Percentiles rank a stretch among this genome's conserved stretches.
phyloP scores from a whole-genome alignment of 768 basidiomycete species.

The Xerocomus potaroensis region DNA sequence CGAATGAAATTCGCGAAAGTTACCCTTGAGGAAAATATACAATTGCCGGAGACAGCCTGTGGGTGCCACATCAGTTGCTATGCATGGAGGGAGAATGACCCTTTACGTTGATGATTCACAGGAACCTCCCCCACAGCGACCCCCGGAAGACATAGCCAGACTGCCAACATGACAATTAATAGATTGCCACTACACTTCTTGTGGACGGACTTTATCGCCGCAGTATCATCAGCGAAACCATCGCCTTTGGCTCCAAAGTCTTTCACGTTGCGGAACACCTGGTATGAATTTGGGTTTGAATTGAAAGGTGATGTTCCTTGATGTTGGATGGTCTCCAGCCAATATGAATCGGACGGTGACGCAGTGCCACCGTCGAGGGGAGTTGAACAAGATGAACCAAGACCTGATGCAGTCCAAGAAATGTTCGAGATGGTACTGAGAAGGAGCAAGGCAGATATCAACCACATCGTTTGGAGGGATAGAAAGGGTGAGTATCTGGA shows the following conservation, averaged over 20 bases:
- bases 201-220: conserved; percentile 57
- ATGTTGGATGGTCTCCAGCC: conserved; percentile 68
- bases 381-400: conserved; percentile 45
- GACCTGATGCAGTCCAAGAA: conserved; percentile 20
- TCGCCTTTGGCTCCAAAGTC: conserved; percentile 54
- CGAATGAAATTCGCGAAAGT: not conserved
- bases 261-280: conserved; percentile 76
- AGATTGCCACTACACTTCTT: not conserved
- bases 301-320: conserved; percentile 70
- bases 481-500: not conserved
- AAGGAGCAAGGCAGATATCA: conserved; percentile 1
- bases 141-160: conserved; percentile 56
- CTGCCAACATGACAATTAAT: conserved; percentile 31
- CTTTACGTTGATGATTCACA: conserved; percentile 47
- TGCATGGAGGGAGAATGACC: not conserved
- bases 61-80: not conserved
- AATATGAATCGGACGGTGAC: conserved; percentile 42
- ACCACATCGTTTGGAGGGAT: conserved; percentile 8
- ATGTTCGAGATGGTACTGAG: conserved; percentile 6
- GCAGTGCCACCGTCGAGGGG: conserved; percentile 50
- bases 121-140: conserved; percentile 53
- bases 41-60: conserved; percentile 51
- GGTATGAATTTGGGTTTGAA: conserved; percentile 45
- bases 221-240: conserved; percentile 70
- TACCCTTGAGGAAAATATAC: conserved; percentile 75